Percentiles rank a stretch among this genome's conserved stretches.
Conservation (phyloP, 331 rosid species). For the Telfairia occidentalis region DNA sequence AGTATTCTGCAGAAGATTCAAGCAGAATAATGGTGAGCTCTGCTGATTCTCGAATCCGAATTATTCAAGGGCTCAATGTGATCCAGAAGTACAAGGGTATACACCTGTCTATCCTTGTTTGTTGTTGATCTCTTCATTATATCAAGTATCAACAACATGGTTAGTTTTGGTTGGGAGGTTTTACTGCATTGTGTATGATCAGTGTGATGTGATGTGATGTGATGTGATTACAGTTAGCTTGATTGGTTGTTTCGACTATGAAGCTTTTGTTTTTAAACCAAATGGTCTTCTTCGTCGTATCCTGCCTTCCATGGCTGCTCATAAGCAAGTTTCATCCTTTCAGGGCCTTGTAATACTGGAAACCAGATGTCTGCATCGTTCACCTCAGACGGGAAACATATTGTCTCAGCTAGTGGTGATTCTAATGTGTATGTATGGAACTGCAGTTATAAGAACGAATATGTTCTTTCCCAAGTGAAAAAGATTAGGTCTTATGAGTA, state of each 20-base stretch:
- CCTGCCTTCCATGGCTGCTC: conserved; percentile 5
- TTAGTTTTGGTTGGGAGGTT: conserved; percentile 5
- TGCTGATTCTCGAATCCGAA: conserved; percentile 84
- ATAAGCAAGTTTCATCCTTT: conserved; percentile 11
- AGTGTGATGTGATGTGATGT: neutral
- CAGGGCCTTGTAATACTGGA: conserved; percentile 50
- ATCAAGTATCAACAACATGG: neutral
- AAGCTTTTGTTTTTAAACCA: conserved; percentile 17
- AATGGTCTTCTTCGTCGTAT: neutral
- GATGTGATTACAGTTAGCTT: conserved; percentile 5
- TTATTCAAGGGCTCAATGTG: conserved; percentile 69
- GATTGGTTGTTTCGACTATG: neutral
- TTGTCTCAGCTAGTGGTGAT: conserved; percentile 81
- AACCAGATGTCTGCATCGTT: conserved; percentile 53
- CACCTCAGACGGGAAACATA: conserved; percentile 86
- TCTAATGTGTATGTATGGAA: conserved; percentile 83
- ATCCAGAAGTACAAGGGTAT: conserved; percentile 76
- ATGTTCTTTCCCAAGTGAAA: conserved; percentile 30
- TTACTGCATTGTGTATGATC: conserved; percentile 1
- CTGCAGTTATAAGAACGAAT: conserved; percentile 37
- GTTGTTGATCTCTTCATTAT: conserved; percentile 2
- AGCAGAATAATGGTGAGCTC: conserved; percentile 75
- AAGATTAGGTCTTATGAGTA: conserved; percentile 64
- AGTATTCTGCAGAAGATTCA: conserved; percentile 72
- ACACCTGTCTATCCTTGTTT: conserved; percentile 13